phyloP scores from a whole-genome alignment of 306 rosid species.

The Fragaria ananassa region DNA sequence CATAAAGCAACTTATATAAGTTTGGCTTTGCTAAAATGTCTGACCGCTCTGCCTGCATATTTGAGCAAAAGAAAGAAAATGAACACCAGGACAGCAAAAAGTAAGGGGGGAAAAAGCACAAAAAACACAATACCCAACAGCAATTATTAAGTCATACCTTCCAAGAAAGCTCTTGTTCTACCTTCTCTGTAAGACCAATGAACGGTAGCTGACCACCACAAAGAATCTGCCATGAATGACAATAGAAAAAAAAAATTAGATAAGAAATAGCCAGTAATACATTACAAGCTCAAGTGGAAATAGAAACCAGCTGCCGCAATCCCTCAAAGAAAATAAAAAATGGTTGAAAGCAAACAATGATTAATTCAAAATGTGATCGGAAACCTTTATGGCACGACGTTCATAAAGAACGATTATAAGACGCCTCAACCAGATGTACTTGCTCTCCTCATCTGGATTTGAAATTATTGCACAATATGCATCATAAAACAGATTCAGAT shows the following conservation, averaged over 20 bases:
- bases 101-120: slow-evolving; percentile 7
- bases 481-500: slow-evolving; percentile 70
- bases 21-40: slow-evolving; percentile 84
- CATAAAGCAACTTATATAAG: slow-evolving; percentile 87
- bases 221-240: slow-evolving; percentile 57
- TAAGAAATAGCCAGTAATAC: slow-evolving; percentile 12
- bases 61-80: neutral
- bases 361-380: slow-evolving; percentile 16
- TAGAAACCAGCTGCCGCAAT: neutral
- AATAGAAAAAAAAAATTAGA: neutral
- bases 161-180: slow-evolving; percentile 97
- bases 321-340: slow-evolving; percentile 6
- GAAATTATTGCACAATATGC: slow-evolving; percentile 94
- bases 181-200: slow-evolving; percentile 84
- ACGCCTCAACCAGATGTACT: slow-evolving; percentile 86
- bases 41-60: slow-evolving; percentile 79
- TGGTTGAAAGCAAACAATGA: neutral
- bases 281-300: neutral
- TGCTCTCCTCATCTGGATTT: slow-evolving; percentile 96
- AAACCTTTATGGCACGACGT: slow-evolving; percentile 75
- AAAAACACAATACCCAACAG: slow-evolving; percentile 21
- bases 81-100: slow-evolving; percentile 6
- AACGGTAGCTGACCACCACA: slow-evolving; percentile 85
- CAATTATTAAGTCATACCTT: slow-evolving; percentile 54
- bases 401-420: slow-evolving; percentile 85